A percentile compares a stretch with the other conserved stretches of the same genome.
phyloP scores from a whole-genome alignment of 176 grass and related monocot genomes.

The Ananas comosus region DNA sequence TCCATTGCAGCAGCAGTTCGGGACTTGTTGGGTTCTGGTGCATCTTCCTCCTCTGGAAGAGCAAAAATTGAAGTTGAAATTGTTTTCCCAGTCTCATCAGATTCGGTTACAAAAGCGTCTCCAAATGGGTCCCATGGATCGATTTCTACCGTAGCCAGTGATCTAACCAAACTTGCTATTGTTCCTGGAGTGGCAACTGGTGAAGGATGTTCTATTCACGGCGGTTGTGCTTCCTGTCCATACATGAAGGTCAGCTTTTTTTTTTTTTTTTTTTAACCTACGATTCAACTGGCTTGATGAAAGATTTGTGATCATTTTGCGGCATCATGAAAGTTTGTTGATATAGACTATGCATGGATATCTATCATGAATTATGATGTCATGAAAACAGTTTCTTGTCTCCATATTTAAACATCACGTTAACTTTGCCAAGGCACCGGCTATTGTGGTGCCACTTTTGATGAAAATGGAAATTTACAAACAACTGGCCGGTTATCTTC shows the following conservation, averaged over 20 bases:
- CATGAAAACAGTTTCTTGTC: too few species aligned
- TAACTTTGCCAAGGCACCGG: too few species aligned
- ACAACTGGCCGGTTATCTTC: neutral
- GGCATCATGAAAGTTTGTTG: too few species aligned
- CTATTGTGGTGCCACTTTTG: too few species aligned
- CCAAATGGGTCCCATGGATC: conserved; percentile 29
- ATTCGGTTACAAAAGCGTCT: conserved; percentile 64
- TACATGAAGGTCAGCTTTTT: conserved; percentile 80
- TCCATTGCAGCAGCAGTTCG: conserved; percentile 72
- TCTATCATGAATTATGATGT: too few species aligned
- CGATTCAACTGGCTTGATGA: neutral
- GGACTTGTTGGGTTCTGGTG: conserved; percentile 42
- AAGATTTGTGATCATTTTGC: neutral
- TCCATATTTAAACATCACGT: too few species aligned
- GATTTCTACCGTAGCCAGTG: conserved; percentile 21
- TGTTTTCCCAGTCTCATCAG: conserved; percentile 87
- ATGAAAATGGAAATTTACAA: too few species aligned
- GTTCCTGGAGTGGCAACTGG: conserved; percentile 72
- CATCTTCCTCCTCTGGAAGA: conserved; percentile 23
- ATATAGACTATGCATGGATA: too few species aligned
- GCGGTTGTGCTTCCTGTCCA: conserved; percentile 89
- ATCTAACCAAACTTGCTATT: conserved; percentile 46
- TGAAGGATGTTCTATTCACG: conserved; percentile 97
- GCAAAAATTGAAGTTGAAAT: conserved; percentile 87
- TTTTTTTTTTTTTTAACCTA: neutral